These are phyloP conservation scores for Curvularia verruculosa DNA, from an alignment of 2,329 filamentous ascomycete species.

Conservation along the genomic window DNA sequence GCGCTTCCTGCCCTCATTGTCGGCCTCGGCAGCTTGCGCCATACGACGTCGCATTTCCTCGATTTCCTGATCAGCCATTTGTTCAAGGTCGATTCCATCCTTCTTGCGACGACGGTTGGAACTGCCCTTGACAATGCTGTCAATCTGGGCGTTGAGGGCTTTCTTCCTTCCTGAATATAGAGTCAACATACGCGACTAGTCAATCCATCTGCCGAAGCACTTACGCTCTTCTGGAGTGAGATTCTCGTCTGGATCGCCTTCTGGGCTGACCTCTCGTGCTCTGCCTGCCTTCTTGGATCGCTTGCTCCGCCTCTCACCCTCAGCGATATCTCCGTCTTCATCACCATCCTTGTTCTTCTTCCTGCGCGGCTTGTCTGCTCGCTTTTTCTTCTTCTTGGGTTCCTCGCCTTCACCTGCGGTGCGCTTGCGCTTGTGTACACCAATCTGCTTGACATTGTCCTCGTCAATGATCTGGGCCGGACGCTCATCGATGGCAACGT, in stretches of 20 bases:
- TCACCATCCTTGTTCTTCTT: constrained; percentile 58
- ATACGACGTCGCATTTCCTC: constrained; percentile 86
- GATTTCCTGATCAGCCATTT: constrained; percentile 88
- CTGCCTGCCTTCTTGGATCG: constrained; percentile 52
- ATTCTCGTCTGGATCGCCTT: constrained; percentile 75
- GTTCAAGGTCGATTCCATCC: constrained; percentile 90
- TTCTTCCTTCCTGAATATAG: constrained; percentile 66
- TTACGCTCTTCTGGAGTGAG: constrained; percentile 82
- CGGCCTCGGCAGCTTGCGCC: constrained; percentile 85
- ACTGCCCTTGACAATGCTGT: constrained; percentile 84
- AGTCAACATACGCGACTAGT: constrained; percentile 18
- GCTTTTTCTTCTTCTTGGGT: constrained; percentile 73
- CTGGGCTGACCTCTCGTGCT: constrained; percentile 48
- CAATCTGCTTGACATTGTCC: constrained; percentile 65
- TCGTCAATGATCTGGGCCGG: constrained; percentile 65
- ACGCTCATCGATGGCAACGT: constrained; percentile 66
- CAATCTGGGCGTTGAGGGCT: constrained; percentile 85
- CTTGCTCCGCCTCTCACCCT: constrained; percentile 61
- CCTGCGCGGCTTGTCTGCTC: constrained; percentile 59
- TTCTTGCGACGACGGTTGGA: constrained; percentile 76
- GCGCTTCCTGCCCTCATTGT: constrained; percentile 79
- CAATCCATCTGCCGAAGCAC: constrained; percentile 38
- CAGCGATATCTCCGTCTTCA: constrained; percentile 57
- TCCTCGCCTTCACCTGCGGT: constrained; percentile 63
- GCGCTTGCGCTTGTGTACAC: constrained; percentile 69